phyloP scores from a whole-genome alignment of 305 asterid genomes.

The Fraxinus platypoda region DNA sequence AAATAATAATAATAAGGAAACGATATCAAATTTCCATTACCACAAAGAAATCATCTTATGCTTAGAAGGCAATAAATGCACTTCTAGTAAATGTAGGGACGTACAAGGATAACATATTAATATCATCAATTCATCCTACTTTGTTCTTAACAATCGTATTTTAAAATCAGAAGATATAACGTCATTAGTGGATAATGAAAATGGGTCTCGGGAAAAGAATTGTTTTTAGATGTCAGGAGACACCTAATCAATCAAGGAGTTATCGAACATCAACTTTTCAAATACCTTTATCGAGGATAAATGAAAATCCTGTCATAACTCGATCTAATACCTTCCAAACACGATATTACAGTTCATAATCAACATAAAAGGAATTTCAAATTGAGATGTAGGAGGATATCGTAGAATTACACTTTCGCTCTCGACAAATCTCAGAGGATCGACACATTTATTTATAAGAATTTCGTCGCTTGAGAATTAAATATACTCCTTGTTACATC shows the following conservation, averaged over 20 bases:
- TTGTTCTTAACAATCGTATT: too few species aligned
- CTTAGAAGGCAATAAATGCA: background rate
- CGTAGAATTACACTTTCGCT: background rate
- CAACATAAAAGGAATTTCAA: background rate
- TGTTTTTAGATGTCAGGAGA: background rate
- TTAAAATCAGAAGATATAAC: background rate
- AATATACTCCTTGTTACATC: too few species aligned
- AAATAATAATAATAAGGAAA: too few species aligned
- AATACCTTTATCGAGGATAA: too few species aligned
- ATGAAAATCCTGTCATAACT: too few species aligned
- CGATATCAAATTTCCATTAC: too few species aligned
- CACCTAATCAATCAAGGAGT: too few species aligned
- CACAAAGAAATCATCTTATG: background rate
- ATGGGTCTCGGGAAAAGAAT: too few species aligned
- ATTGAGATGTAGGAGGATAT: background rate
- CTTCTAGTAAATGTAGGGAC: background rate
- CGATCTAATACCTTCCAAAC: background rate
- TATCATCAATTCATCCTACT: background rate
- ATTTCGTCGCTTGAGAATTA: too few species aligned
- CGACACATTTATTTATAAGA: background rate
- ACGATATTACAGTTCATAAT: background rate
- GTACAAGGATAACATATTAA: background rate
- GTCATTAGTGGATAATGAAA: background rate
- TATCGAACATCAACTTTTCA: background rate
- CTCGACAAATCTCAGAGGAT: too few species aligned